A percentile compares a stretch with the other conserved stretches of the same genome.
Evolutionary conservation across 495 filamentous ascomycete genomes (phyloP).

Genomic region (Hypoxylon fuscum): DNA sequence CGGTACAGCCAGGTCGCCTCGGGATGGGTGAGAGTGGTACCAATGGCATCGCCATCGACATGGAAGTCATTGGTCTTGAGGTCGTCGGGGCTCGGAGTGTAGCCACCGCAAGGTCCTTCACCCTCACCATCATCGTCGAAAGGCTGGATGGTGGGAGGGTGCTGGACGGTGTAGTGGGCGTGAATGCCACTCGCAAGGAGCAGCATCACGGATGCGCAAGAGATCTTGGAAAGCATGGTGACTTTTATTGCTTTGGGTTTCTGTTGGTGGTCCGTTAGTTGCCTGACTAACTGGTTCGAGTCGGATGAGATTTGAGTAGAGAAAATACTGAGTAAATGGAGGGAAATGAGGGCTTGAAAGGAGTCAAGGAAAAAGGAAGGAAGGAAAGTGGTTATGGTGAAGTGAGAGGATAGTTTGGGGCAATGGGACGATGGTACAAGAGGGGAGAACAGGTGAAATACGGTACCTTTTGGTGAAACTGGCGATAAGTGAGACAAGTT

Average conservation of each 20-base stretch:
- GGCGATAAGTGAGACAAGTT: slow-evolving; percentile 21
- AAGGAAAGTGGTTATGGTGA: too few species aligned
- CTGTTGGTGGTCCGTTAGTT: neutral
- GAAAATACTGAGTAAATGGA: neutral
- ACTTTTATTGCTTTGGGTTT: neutral
- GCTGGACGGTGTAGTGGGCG: slow-evolving; percentile 59
- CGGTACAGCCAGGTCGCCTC: slow-evolving; percentile 60
- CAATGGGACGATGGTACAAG: neutral
- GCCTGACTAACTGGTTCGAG: neutral
- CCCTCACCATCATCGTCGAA: slow-evolving; percentile 56
- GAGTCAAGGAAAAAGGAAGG: neutral
- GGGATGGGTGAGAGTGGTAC: slow-evolving; percentile 52
- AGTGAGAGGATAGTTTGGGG: too few species aligned
- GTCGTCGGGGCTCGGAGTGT: slow-evolving; percentile 47
- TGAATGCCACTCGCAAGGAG: slow-evolving; percentile 47
- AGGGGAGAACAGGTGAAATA: neutral
- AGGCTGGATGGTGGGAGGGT: slow-evolving; percentile 52
- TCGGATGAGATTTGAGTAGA: neutral
- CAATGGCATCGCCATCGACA: slow-evolving; percentile 58
- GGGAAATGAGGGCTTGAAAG: neutral
- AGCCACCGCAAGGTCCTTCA: slow-evolving; percentile 58
- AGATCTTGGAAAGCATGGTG: slow-evolving; percentile 28
- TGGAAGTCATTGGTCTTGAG: slow-evolving; percentile 56
- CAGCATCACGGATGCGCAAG: slow-evolving; percentile 26
- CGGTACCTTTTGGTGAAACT: slow-evolving; percentile 18